Conservation (phyloP, 23 red algal species). For the Gracilaria caudata region DNA sequence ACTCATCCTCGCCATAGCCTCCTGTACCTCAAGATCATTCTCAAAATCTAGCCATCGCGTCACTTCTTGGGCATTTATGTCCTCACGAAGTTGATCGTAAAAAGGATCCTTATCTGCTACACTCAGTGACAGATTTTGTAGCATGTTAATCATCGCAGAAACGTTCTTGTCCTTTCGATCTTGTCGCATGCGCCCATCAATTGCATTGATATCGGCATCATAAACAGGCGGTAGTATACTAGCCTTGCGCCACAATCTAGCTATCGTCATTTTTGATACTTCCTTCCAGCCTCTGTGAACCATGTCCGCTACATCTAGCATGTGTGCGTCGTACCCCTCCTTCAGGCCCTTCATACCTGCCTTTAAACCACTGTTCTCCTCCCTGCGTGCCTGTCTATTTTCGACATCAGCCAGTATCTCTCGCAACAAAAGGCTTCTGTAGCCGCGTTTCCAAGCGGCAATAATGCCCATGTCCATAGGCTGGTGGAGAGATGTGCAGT, state of each 20-base stretch:
- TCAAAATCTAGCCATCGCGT: background rate
- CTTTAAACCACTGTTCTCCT: background rate
- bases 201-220: background rate
- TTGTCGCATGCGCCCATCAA: background rate
- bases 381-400: background rate
- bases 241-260: background rate
- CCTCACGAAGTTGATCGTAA: background rate
- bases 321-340: background rate
- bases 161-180: background rate
- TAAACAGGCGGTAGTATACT: background rate
- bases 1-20: background rate
- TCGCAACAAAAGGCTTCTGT: background rate
- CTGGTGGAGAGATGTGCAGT: background rate
- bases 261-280: background rate
- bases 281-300: background rate
- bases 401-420: background rate
- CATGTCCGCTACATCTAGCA: background rate
- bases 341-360: background rate
- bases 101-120: constrained; percentile 6
- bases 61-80: background rate
- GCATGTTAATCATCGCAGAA: background rate
- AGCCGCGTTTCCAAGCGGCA: background rate
- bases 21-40: background rate
- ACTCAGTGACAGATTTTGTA: background rate
- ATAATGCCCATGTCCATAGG: background rate